Conservation (phyloP, 2,329 filamentous ascomycete genomes). For the Setomelanomma holmii region DNA sequence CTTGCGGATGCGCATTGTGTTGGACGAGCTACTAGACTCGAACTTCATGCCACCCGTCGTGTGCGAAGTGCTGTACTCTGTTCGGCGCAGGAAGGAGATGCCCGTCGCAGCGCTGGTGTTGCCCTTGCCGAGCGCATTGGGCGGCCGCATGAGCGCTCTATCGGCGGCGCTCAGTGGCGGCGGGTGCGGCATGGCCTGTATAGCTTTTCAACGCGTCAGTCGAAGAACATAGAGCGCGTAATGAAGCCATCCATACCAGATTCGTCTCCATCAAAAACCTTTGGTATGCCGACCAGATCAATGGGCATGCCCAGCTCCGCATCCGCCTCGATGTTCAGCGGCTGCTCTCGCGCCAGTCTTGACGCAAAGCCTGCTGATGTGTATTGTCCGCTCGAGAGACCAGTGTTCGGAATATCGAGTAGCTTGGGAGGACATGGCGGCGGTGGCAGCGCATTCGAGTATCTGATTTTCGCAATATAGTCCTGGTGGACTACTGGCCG, state of each 20-base stretch:
- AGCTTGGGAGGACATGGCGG: conserved; percentile 95
- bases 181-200: conserved; percentile 76
- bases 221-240: conserved; percentile 14
- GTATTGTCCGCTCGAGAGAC: conserved; percentile 84
- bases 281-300: conserved; percentile 92
- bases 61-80: conserved; percentile 83
- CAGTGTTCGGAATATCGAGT: conserved; percentile 94
- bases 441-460: conserved; percentile 93
- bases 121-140: conserved; percentile 84
- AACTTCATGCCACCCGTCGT: conserved; percentile 53
- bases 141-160: conserved; percentile 79
- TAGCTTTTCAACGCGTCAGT: conserved; percentile 63
- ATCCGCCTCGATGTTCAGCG: conserved; percentile 95
- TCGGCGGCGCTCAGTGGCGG: conserved; percentile 83
- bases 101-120: conserved; percentile 72
- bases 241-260: conserved; percentile 67
- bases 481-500: conserved; percentile 75
- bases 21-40: conserved; percentile 60
- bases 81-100: conserved; percentile 92
- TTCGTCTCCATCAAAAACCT: conserved; percentile 94
- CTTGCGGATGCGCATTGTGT: conserved; percentile 50
- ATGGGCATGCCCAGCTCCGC: conserved; percentile 98
- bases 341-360: conserved; percentile 86
- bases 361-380: conserved; percentile 90
- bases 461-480: conserved; percentile 95